A percentile compares a stretch with the other conserved stretches of the same genome.
Evolutionary conservation across 2,329 filamentous ascomycete genomes (phyloP).

Genomic region (Scedosporium boydii): DNA sequence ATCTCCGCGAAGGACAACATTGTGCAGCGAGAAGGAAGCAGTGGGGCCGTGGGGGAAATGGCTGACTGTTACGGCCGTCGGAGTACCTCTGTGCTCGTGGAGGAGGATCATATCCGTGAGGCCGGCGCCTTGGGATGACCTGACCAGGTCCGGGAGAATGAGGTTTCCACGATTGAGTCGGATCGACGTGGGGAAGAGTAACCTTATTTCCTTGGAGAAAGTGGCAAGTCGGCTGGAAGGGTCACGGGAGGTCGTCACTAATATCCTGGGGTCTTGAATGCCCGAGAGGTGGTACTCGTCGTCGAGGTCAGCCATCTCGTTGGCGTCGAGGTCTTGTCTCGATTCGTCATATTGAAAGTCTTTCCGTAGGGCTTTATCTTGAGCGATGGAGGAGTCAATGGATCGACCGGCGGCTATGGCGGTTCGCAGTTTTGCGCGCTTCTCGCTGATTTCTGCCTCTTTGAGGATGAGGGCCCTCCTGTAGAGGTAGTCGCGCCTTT

Average conservation of each 20-base stretch:
- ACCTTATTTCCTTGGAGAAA: conserved; percentile 85
- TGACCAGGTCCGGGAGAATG: conserved; percentile 75
- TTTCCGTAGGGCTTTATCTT: conserved; percentile 73
- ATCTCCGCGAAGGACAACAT: conserved; percentile 85
- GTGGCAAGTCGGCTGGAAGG: conserved; percentile 76
- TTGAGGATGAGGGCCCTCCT: conserved; percentile 76
- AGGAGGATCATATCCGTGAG: conserved; percentile 79
- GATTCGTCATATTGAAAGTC: conserved; percentile 95
- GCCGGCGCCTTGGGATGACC: conserved; percentile 69
- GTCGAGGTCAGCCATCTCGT: conserved; percentile 67
- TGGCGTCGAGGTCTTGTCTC: conserved; percentile 52
- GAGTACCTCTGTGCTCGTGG: conserved; percentile 87
- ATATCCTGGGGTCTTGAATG: conserved; percentile 76
- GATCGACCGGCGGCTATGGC: conserved; percentile 85
- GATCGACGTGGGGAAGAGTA: conserved; percentile 76
- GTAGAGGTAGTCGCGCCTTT: conserved; percentile 59
- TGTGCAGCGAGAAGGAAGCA: conserved; percentile 74
- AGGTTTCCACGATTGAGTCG: conserved; percentile 87
- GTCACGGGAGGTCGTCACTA: conserved; percentile 85
- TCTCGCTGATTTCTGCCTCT: conserved; percentile 88
- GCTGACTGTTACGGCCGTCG: conserved; percentile 78
- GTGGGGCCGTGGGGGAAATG: conserved; percentile 84
- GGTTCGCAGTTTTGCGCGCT: conserved; percentile 75
- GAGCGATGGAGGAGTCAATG: conserved; percentile 69
- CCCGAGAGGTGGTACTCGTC: conserved; percentile 94